phyloP scores from a whole-genome alignment of 2,329 filamentous ascomycete genomes.

The Fusarium sp. region DNA sequence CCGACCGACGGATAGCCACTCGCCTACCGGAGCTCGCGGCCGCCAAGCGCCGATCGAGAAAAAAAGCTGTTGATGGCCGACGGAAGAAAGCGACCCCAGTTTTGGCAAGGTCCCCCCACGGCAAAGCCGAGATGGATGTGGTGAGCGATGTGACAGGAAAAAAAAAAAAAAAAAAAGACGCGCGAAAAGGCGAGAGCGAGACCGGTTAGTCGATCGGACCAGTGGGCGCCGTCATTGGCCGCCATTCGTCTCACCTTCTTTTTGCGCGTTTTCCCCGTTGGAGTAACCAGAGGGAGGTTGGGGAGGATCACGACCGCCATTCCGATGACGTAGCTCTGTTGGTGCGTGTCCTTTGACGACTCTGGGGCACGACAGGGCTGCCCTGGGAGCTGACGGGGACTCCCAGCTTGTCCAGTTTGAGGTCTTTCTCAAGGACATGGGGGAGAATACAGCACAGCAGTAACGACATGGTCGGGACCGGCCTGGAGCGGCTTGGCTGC shows the following conservation, averaged over 20 bases:
- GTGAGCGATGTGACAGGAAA: conserved; percentile 22
- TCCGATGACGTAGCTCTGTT: conserved; percentile 42
- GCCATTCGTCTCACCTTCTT: conserved; percentile 35
- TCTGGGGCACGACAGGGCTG: conserved; percentile 39
- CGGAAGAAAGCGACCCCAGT: conserved; percentile 32
- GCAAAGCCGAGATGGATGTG: conserved; percentile 35
- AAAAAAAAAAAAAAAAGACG: conserved; percentile 12
- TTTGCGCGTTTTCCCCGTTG: conserved; percentile 24
- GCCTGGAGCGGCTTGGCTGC: conserved; percentile 31
- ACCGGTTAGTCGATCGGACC: conserved; percentile 25
- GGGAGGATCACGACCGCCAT: conserved; percentile 33
- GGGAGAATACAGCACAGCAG: not conserved
- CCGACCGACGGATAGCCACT: conserved; percentile 14
- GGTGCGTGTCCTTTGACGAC: conserved; percentile 27
- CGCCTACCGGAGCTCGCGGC: conserved; percentile 25
- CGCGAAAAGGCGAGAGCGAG: conserved; percentile 9
- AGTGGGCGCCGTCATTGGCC: conserved; percentile 28
- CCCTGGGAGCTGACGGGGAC: conserved; percentile 34
- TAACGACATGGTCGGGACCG: conserved; percentile 31
- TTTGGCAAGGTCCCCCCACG: conserved; percentile 35
- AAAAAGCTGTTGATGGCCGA: conserved; percentile 17
- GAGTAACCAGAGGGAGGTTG: conserved; percentile 18
- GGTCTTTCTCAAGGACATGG: conserved; percentile 5
- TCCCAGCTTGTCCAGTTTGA: conserved; percentile 14
- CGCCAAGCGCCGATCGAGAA: conserved; percentile 29